Percentiles rank a stretch among this genome's conserved stretches.
Conservation (phyloP, 331 rosid genomes). For the Ulmus americana region DNA sequence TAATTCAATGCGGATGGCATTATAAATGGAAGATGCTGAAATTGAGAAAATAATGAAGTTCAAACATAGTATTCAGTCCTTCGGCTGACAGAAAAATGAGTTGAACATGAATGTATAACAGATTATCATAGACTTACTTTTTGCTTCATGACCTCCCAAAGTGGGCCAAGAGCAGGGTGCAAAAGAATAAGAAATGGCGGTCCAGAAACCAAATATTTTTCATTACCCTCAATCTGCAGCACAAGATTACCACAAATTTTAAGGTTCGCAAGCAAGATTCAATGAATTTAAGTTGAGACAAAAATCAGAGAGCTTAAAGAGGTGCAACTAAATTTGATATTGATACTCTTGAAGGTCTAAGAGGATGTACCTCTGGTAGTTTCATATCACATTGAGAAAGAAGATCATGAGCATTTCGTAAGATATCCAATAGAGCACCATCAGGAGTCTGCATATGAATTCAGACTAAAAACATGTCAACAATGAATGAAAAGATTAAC, state of each 20-base stretch:
- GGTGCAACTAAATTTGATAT: conserved; percentile 12
- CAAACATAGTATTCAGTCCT: neutral
- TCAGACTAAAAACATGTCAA: conserved; percentile 15
- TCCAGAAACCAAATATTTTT: conserved; percentile 61
- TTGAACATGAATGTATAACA: conserved; percentile 7
- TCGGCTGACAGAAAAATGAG: neutral
- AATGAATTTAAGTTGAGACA: conserved; percentile 1
- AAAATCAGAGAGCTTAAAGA: conserved; percentile 15
- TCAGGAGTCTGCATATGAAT: conserved; percentile 76
- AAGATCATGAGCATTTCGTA: conserved; percentile 78
- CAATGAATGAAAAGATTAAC: conserved; percentile 11
- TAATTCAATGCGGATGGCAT: neutral
- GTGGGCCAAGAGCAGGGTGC: conserved; percentile 98
- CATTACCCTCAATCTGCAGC: conserved; percentile 70
- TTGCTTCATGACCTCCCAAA: conserved; percentile 91
- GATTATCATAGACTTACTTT: conserved; percentile 42
- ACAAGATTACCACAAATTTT: conserved; percentile 18
- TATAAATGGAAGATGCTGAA: neutral
- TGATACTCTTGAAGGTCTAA: conserved; percentile 11
- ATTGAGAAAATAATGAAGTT: neutral
- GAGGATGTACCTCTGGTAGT: conserved; percentile 69
- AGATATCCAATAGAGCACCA: conserved; percentile 76
- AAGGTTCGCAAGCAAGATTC: neutral
- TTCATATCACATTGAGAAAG: conserved; percentile 66
- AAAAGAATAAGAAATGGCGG: conserved; percentile 91